phyloP scores from a whole-genome alignment of 768 basidiomycete genomes.

The Kwoniella pini region DNA sequence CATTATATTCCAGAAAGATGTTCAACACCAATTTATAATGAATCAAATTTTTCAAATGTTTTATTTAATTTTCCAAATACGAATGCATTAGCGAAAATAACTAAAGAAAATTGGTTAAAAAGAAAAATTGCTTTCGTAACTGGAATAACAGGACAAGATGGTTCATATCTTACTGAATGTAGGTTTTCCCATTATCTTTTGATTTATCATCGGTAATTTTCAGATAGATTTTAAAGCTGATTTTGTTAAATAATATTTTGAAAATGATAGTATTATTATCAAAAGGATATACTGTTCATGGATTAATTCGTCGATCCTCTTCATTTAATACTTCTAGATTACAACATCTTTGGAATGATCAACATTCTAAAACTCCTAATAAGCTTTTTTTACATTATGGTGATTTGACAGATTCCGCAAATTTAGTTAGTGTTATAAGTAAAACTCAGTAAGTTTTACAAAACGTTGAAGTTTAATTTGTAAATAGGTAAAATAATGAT shows the following conservation, averaged over 20 bases:
- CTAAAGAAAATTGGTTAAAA: slow-evolving; percentile 13
- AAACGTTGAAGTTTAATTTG: no score
- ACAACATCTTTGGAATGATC: slow-evolving; percentile 89
- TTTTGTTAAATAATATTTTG: no score
- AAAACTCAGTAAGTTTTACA: slow-evolving; percentile 64
- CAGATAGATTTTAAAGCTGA: neutral
- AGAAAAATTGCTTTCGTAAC: slow-evolving; percentile 24
- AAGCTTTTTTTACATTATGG: slow-evolving; percentile 69
- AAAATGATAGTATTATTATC: slow-evolving; percentile 66
- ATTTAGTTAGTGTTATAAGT: slow-evolving; percentile 93
- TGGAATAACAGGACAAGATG: slow-evolving; percentile 29
- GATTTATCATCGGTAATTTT: neutral
- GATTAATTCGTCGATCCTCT: slow-evolving; percentile 94
- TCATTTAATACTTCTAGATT: slow-evolving; percentile 97
- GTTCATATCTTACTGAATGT: slow-evolving; percentile 22
- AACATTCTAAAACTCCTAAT: slow-evolving; percentile 66
- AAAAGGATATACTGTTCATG: slow-evolving; percentile 91
- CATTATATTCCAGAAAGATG: slow-evolving; percentile 3
- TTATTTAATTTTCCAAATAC: slow-evolving; percentile 12
- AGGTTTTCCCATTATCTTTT: neutral
- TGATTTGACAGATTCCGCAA: slow-evolving; percentile 93
- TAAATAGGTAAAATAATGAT: no score
- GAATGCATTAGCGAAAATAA: neutral
- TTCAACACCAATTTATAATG: slow-evolving; percentile 13
- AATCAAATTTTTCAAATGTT: slow-evolving; percentile 6